Conservation (phyloP, 2,329 filamentous ascomycete species). For the Penicillium hordei region DNA sequence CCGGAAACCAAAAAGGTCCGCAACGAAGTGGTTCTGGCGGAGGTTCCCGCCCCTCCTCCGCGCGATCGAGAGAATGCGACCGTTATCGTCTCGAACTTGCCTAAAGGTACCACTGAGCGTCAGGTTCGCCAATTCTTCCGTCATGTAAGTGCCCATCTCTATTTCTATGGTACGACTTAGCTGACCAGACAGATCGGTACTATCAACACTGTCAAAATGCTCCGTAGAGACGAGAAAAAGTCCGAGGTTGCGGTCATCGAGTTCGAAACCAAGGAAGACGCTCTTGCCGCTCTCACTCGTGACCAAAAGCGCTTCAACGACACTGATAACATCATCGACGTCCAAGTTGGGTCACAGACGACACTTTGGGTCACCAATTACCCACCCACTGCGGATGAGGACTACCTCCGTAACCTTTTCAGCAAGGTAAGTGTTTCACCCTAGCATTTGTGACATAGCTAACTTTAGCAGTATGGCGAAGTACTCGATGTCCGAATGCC, state of each 20-base stretch:
- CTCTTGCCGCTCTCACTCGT: constrained; percentile 74
- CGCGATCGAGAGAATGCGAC: constrained; percentile 90
- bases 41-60: constrained; percentile 52
- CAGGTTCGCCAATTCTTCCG: constrained; percentile 87
- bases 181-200: constrained; percentile 62
- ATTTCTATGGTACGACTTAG: neutral
- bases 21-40: constrained; percentile 31
- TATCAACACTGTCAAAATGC: constrained; percentile 72
- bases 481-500: constrained; percentile 86
- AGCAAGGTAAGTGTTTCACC: constrained; percentile 45
- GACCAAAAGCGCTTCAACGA: constrained; percentile 78
- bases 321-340: constrained; percentile 61
- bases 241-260: constrained; percentile 76
- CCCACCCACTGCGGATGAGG: constrained; percentile 56
- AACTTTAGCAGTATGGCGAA: constrained; percentile 62
- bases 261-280: constrained; percentile 78
- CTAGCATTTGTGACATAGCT: constrained; percentile 10
- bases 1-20: constrained; percentile 9
- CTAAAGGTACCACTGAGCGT: constrained; percentile 65
- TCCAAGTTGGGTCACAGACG: constrained; percentile 71
- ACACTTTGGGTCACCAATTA: constrained; percentile 93
- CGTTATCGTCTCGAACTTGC: constrained; percentile 76
- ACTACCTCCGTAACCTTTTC: constrained; percentile 57
- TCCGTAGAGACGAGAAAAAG: constrained; percentile 60
- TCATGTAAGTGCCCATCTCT: constrained; percentile 50